Evolutionary conservation across 805 yeast genomes (phyloP), one percentile per base, ranked within the genome.

Genomic region (Ogataea paradorogensis): DNA sequence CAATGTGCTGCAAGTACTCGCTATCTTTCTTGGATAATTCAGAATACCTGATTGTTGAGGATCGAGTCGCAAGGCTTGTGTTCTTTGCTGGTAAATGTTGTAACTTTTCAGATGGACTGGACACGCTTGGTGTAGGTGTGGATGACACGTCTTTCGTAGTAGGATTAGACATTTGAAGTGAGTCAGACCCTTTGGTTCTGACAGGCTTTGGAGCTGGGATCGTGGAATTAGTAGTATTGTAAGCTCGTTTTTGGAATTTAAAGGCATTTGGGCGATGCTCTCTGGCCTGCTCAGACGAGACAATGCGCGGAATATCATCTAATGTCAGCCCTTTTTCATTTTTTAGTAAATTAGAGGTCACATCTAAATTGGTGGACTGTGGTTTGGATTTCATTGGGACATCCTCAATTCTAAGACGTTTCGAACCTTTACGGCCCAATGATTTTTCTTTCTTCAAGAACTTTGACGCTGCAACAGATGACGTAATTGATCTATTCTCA

Each of bases 271-370:
- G 96, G 42, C 95, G 74, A 55, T 85, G 83, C 46, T 87, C 96
- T 47, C 96, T 71, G 0, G 98, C 96, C 61, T 91, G 96, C 54
- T 93, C 97, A 8, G 95, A 91, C 2, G 97, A 95, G 7, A 93
- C 97, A 56, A 93, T 91, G 49, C 98, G 74, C 7, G 98, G 96
- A 52, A 93, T 93, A 62, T 93, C 99, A 62, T 93, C 98, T 52
- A 93, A 73, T 0, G 97, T 91, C 38, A 93, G 73, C 0, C 91
- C 82, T 51, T 84, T 86, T 51, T 91, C 95, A 54, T 80, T 84
- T 53, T 82, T 78, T 39, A 89, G 73, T 34, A 86, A 69, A 49
- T 78, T 82, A 1, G 88, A 74, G 0, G 90, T 81, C 2, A 82
- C 73, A 52, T 78, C 82, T 32, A 83, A 67, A 45, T 66, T 49